Base-by-base conservation (phyloP, 208 protist genomes). In the Willaertia magna region DNA sequence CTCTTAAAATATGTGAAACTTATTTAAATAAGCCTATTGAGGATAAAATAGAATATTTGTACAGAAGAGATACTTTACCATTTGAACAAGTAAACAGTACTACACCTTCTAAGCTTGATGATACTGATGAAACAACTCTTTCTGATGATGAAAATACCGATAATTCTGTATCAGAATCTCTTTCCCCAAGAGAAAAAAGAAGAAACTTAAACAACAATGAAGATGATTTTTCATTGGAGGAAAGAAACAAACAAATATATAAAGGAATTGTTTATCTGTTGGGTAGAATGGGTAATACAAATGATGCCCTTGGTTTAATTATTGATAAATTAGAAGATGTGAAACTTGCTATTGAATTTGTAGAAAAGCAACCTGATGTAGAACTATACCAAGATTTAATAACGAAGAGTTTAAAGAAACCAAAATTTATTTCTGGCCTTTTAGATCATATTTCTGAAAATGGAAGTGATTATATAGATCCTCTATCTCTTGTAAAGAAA, bases 331-430 rank as follows among this genome's bases (percentile, higher is more conserved):
- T 93, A 16, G 42, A 79, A 4, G 91, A 92, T 49, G 92, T 95
- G 1, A 30, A 30, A 40, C 44, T 92, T 74, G 93, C 93, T 0
- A 91, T 94, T 3, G 92, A 92, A 48, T 95, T 95, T 89, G 90
- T 91, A 2, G 87, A 94, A 83, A 87, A 92, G 76, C 90, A 93
- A 85, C 85, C 89, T 14, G 93, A 95, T 85, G 86, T 86, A 22
- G 91, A 94, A 47, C 87, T 94, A n/a, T 94, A 92, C 91, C 88
- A 93, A 44, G 89, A 93, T 59, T 85, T 94, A 14, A 93, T 94
- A 59, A 87, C 84, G 7, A 87, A 93, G 26, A 90, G 88, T 26
- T 89, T 93, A 55, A 88, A 92, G 1, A 93, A 93, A 42, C 85
- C 89, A 7, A 44, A 81, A 47, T 79, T 82, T 34, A 82, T 86